phyloP scores from a whole-genome alignment of 1,139 yeast genomes.

The Sugiyamaella paludigena region DNA sequence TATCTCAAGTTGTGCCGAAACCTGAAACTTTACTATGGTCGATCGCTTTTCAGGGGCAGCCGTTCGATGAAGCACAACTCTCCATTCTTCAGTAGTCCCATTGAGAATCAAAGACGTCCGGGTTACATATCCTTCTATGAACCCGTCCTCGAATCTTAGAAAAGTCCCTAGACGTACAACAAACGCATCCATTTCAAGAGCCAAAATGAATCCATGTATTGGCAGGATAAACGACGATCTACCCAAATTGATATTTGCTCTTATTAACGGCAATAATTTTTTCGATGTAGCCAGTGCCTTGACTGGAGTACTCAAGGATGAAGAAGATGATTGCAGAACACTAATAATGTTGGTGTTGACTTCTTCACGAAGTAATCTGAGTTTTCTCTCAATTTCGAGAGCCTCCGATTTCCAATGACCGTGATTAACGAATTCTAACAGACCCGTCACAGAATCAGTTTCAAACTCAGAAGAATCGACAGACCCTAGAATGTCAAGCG shows the following conservation, averaged over 20 bases:
- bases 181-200: constrained; percentile 8
- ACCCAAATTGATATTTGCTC: constrained; percentile 8
- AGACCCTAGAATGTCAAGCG: constrained; percentile 10
- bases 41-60: not conserved
- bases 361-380: not conserved
- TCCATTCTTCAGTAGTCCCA: constrained; percentile 7
- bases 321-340: not conserved
- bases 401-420: constrained; percentile 5
- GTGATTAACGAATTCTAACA: not conserved
- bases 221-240: constrained; percentile 6
- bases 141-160: constrained; percentile 11
- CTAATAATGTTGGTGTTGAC: not conserved
- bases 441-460: constrained; percentile 5
- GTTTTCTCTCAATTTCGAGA: not conserved
- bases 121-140: constrained; percentile 9
- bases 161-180: constrained; percentile 8
- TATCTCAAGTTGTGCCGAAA: constrained; percentile 3
- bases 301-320: not conserved
- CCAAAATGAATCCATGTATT: constrained; percentile 4
- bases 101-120: constrained; percentile 4
- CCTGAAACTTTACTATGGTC: constrained; percentile 1
- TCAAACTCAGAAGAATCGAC: not conserved
- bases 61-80: constrained; percentile 2
- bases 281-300: not conserved
- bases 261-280: constrained; percentile 5